Percentiles rank a stretch among this genome's conserved stretches.
Evolutionary conservation across 257 asterid species (phyloP).

Genomic region (Solanum appendiculatum): DNA sequence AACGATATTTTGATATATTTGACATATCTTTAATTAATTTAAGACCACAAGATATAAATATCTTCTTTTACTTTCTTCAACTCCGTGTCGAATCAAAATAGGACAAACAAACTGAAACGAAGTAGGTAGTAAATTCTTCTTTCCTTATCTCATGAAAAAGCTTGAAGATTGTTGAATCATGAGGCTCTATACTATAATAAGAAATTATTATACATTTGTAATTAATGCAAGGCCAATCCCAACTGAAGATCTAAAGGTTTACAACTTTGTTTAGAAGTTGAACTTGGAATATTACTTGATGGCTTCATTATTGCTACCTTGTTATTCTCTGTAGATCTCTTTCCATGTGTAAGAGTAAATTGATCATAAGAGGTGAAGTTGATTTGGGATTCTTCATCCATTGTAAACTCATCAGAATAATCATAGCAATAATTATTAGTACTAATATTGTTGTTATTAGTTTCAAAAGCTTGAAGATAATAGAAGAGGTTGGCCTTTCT

Average conservation of each 20-base stretch:
- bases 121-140: not conserved
- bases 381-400: conserved; percentile 47
- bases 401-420: conserved; percentile 12
- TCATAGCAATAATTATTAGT: not conserved
- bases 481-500: conserved; percentile 53
- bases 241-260: conserved; percentile 55
- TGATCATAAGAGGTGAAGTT: conserved; percentile 28
- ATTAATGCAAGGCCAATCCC: conserved; percentile 48
- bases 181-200: not conserved
- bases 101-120: not conserved
- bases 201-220: conserved; percentile 7
- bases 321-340: conserved; percentile 11
- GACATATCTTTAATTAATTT: too few species aligned
- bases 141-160: not conserved
- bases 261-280: conserved; percentile 26
- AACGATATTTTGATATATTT: too few species aligned
- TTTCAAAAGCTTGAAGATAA: conserved; percentile 47
- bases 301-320: not conserved
- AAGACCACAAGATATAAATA: not conserved
- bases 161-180: not conserved
- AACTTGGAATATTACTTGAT: conserved; percentile 5
- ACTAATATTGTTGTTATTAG: not conserved
- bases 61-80: not conserved
- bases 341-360: conserved; percentile 31
- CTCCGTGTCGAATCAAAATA: too few species aligned